Percentiles rank a stretch among this genome's conserved stretches.
Conservation (phyloP, 257 asterid genomes). For the Gardenia jasminoides region DNA sequence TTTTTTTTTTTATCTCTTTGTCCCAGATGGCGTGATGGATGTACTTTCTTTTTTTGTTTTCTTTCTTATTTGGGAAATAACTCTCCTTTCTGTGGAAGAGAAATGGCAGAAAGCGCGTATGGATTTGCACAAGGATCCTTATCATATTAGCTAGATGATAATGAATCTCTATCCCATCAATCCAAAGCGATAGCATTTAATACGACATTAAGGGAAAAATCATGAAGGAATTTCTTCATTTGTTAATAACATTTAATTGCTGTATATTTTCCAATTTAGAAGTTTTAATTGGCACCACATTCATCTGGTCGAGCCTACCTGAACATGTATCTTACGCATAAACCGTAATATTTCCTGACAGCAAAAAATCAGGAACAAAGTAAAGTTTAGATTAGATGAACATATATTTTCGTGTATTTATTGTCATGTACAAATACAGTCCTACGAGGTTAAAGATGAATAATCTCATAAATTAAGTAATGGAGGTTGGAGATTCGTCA, state of each 20-base stretch:
- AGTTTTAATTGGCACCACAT: neutral
- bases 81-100: neutral
- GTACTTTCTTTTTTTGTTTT: neutral
- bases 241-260: constrained; percentile 11
- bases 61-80: too few relatives aligned
- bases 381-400: neutral
- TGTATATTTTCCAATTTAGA: neutral
- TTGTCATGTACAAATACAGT: neutral
- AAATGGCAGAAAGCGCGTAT: neutral
- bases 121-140: neutral
- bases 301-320: too few relatives aligned
- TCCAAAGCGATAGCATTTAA: constrained; percentile 12
- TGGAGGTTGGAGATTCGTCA: neutral
- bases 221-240: constrained; percentile 15
- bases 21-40: neutral
- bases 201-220: constrained; percentile 12
- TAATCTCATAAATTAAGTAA: neutral
- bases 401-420: neutral
- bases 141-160: constrained; percentile 9
- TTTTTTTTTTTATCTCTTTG: neutral
- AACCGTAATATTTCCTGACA: neutral
- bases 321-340: too few relatives aligned
- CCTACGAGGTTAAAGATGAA: neutral
- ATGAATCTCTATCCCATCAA: constrained; percentile 10
- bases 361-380: neutral